Evolutionary conservation across 305 asterid genomes (phyloP).

Genomic region (Fraxinus xanthoxyloides): DNA sequence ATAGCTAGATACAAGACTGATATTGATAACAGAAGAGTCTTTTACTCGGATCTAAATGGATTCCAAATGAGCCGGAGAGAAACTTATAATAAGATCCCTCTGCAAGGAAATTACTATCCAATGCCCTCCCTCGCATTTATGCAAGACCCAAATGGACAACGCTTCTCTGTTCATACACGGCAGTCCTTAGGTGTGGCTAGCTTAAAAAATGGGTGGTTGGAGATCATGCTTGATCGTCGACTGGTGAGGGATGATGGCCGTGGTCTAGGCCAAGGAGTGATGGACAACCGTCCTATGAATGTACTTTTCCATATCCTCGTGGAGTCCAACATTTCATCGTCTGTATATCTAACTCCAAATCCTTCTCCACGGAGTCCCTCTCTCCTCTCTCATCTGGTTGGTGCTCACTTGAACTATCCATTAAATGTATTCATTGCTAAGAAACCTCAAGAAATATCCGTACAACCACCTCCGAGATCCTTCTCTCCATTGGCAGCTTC

Average conservation of each 20-base stretch:
- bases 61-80: conserved; percentile 94
- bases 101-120: conserved; percentile 97
- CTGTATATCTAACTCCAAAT: conserved; percentile 37
- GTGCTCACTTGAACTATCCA: conserved; percentile 87
- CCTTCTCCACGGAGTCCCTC: conserved; percentile 72
- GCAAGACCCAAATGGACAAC: conserved; percentile 64
- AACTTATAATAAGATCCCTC: conserved; percentile 86
- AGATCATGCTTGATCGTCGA: conserved; percentile 92
- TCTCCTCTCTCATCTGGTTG: conserved; percentile 82
- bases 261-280: conserved; percentile 94
- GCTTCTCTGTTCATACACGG: conserved; percentile 81
- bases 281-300: conserved; percentile 89
- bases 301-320: conserved; percentile 68
- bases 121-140: conserved; percentile 92
- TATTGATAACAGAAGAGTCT: conserved; percentile 62
- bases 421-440: conserved; percentile 67
- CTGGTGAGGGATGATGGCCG: conserved; percentile 85
- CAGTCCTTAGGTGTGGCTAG: conserved; percentile 92
- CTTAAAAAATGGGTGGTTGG: conserved; percentile 81
- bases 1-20: conserved; percentile 76
- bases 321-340: conserved; percentile 66
- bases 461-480: conserved; percentile 93
- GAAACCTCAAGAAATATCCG: conserved; percentile 68
- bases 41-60: conserved; percentile 88
- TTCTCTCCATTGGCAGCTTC: conserved; percentile 76